A percentile compares a stretch with the other conserved stretches of the same genome.
Conservation (phyloP, 257 asterid genomes). For the Marsdenia floribunda region DNA sequence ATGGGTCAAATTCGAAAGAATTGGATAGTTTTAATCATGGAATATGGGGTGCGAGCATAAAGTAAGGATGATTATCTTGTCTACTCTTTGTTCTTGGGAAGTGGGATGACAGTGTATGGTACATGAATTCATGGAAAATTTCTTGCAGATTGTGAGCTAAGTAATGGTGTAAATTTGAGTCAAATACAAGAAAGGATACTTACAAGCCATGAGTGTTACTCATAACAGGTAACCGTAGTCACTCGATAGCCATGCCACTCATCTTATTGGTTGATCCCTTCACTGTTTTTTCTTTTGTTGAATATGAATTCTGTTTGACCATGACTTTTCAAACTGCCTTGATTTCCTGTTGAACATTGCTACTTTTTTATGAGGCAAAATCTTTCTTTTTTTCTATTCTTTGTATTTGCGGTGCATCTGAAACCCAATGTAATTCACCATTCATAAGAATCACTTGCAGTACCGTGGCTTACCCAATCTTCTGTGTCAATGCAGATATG, state of each 20-base stretch:
- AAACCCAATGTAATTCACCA: neutral
- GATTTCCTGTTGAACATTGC: neutral
- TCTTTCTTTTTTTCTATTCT: neutral
- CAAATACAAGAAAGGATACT: neutral
- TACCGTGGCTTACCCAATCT: neutral
- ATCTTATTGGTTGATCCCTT: neutral
- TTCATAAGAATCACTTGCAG: neutral
- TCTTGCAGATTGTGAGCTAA: constrained; percentile 1
- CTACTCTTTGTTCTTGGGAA: neutral
- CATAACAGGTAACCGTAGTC: neutral
- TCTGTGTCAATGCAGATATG: neutral
- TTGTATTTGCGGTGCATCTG: neutral
- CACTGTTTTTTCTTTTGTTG: neutral
- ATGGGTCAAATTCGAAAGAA: constrained; percentile 66
- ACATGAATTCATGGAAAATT: neutral
- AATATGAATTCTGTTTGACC: neutral
- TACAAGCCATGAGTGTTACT: neutral
- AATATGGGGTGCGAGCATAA: constrained; percentile 37
- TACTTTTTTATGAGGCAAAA: neutral
- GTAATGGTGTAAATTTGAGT: neutral
- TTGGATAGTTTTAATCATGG: constrained; percentile 61
- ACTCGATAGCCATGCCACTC: neutral
- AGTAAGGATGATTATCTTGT: constrained; percentile 15
- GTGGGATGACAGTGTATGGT: neutral
- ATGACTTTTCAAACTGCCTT: neutral